Evolutionary conservation across 2,329 filamentous ascomycete species (phyloP).

Genomic region (Xylaria polymorpha): DNA sequence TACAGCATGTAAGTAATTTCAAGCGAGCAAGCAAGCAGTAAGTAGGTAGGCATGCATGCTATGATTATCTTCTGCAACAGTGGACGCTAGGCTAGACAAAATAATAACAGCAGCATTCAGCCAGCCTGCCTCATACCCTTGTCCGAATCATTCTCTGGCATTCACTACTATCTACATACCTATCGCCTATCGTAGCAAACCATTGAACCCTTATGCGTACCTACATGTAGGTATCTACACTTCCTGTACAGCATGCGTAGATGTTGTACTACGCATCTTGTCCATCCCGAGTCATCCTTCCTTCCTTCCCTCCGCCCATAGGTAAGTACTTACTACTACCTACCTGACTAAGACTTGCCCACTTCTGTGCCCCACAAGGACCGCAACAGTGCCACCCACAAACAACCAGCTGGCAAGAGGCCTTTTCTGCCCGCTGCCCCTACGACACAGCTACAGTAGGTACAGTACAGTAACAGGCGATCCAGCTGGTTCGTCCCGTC

Average conservation of each 20-base stretch:
- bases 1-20: no score
- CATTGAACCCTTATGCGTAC: background rate
- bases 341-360: background rate
- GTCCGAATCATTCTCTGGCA: background rate
- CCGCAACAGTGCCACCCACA: background rate
- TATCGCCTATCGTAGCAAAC: background rate
- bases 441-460: background rate
- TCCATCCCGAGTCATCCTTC: conserved; percentile 23
- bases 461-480: no score
- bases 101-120: background rate
- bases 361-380: background rate
- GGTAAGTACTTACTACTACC: background rate
- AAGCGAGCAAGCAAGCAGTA: background rate
- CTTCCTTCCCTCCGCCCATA: background rate
- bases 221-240: background rate
- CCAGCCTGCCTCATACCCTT: conserved; percentile 8
- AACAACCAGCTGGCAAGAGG: conserved; percentile 17
- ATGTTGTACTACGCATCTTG: background rate
- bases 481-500: background rate
- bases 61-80: background rate
- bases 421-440: background rate
- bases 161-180: background rate
- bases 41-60: background rate
- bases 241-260: background rate
- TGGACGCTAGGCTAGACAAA: background rate